Base-by-base conservation (phyloP, 2,329 filamentous ascomycete genomes). In the Cladophialophora psammophila region DNA sequence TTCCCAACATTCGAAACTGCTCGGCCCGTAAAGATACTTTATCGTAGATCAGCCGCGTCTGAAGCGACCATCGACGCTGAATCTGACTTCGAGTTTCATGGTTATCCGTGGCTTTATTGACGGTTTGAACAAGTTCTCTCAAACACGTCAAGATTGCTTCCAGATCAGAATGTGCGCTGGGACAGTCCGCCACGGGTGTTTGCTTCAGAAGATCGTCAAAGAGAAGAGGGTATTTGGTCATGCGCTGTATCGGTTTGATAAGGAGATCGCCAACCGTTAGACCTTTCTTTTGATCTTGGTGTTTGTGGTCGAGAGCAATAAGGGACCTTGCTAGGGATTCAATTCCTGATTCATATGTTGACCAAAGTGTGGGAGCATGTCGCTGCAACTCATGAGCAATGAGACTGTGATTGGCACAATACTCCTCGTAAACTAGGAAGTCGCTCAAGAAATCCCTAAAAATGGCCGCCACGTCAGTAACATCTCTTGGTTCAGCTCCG, bases 241-340 rank as follows among this genome's bases (percentile, higher is more conserved):
- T 87, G 63, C 94, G 87, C 79, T 99, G 94, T 20, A 97, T 94
- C 0, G 94, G 95, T 92, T 98, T 98, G 72, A 97, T 93, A 63
- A 98, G 84, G 5, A 98, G 84, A 78, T 98, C 95, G 57, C 89
- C 88, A 70, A 97, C 87, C 1, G 91, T 93, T 71, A 96, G 81
- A 2, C 92, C 91, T 75, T 93, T 96, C 74, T 87, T 92, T 35
- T 85, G 84, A 63, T 87, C 85, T 15, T 87, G 84, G 36, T 85
- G 82, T 60, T 87, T 85, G 66, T 84, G 87, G 66, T 90, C 89
- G n/a, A 87, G 83, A 0, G 93, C 90, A 15, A 88, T 86, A 31
- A 96, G 79, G 1, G 91, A 90, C 60, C 90, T 90, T 6, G 92
- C 92, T 42, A 98, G 80, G 12, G 90, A 88, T 78, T 98, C 94